These are phyloP conservation scores for Nigrograna mackinnonii DNA, from an alignment of 2,329 filamentous ascomycete species.

Conservation along the genomic window DNA sequence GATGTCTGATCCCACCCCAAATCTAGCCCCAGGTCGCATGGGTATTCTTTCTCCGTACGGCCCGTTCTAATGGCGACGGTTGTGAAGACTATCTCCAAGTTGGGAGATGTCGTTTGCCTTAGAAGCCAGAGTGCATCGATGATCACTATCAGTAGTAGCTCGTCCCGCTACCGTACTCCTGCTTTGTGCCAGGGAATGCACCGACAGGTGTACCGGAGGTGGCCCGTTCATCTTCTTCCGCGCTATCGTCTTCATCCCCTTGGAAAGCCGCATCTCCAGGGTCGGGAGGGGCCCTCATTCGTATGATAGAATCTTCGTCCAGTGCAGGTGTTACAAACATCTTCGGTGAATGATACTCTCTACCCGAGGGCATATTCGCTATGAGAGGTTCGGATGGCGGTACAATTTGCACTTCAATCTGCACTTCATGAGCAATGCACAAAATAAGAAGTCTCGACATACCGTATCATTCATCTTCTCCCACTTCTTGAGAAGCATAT, in stretches of 20 bases:
- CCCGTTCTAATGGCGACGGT: no score
- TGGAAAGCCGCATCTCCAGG: slow-evolving; percentile 45
- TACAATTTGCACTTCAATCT: slow-evolving; percentile 81
- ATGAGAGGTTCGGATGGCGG: slow-evolving; percentile 73
- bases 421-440: slow-evolving; percentile 5
- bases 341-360: slow-evolving; percentile 78
- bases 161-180: slow-evolving; percentile 31
- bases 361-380: slow-evolving; percentile 80
- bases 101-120: no score
- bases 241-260: slow-evolving; percentile 39
- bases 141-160: slow-evolving; percentile 32
- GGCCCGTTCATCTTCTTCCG: slow-evolving; percentile 34
- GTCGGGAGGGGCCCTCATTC: slow-evolving; percentile 61
- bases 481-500: slow-evolving; percentile 89
- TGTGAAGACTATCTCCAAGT: no score
- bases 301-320: slow-evolving; percentile 63
- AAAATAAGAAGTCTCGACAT: slow-evolving; percentile 34
- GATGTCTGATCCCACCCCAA: no score
- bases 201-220: slow-evolving; percentile 26
- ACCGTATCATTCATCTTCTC: slow-evolving; percentile 91
- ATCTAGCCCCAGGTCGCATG: no score
- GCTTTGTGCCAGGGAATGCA: slow-evolving; percentile 39
- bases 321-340: slow-evolving; percentile 69
- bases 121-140: no score
- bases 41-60: no score